These are phyloP conservation scores for Amanita phalloides DNA, from an alignment of 768 basidiomycete genomes.

Conservation along the genomic window DNA sequence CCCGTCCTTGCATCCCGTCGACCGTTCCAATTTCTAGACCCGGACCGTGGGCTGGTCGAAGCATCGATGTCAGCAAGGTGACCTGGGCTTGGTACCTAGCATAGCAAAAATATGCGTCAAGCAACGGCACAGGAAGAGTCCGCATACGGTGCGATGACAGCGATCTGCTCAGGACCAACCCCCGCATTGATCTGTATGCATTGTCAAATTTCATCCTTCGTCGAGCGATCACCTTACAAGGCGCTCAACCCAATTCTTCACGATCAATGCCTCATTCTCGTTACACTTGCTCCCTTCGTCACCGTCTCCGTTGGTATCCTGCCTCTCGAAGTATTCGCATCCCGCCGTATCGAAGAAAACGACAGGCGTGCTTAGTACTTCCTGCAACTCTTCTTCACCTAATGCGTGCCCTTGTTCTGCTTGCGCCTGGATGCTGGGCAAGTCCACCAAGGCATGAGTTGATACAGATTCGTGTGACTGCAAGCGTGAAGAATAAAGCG, in stretches of 20 bases:
- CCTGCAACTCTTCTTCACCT: constrained; percentile 56
- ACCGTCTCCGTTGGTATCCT: constrained; percentile 47
- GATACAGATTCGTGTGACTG: constrained; percentile 64
- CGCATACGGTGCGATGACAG: constrained; percentile 55
- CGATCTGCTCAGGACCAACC: constrained; percentile 47
- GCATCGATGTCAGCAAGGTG: constrained; percentile 62
- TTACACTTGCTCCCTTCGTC: constrained; percentile 90
- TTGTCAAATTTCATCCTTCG: not conserved
- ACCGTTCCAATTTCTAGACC: constrained; percentile 87
- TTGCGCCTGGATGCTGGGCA: constrained; percentile 40
- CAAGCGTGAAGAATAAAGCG: constrained; percentile 66
- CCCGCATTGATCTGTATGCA: constrained; percentile 8
- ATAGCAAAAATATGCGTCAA: not conserved
- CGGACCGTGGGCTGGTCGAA: constrained; percentile 59
- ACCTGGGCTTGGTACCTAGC: constrained; percentile 91
- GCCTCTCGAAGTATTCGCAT: constrained; percentile 84
- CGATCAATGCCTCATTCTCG: constrained; percentile 88
- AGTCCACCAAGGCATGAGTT: constrained; percentile 57
- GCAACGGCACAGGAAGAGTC: not conserved
- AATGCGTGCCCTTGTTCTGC: constrained; percentile 9
- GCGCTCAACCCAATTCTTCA: constrained; percentile 71
- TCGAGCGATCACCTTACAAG: constrained; percentile 34
- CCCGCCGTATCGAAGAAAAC: constrained; percentile 94
- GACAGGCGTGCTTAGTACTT: constrained; percentile 65
- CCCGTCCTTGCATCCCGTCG: constrained; percentile 95